Percentiles rank a stretch among this genome's conserved stretches.
These are phyloP conservation scores for Cyberlindnera euphorbiae DNA, from an alignment of 805 yeast species.

Conservation along the genomic window DNA sequence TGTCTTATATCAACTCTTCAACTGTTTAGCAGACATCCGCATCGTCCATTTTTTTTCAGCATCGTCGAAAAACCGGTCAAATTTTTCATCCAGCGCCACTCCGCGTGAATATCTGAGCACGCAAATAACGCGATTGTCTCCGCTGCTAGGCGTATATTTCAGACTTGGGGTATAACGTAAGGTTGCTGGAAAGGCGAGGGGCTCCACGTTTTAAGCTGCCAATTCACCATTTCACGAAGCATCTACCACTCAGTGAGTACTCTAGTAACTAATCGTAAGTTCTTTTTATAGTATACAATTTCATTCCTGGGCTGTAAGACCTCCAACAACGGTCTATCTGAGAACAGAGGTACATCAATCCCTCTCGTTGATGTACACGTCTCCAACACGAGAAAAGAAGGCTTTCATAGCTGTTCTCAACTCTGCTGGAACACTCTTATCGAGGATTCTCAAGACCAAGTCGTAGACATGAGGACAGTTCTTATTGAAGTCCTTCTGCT, in stretches of 20 bases:
- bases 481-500: slow-evolving; percentile 60
- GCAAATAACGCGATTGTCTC: slow-evolving; percentile 3
- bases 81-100: slow-evolving; percentile 9
- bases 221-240: no score
- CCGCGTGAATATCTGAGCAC: slow-evolving; percentile 17
- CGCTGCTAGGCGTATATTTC: slow-evolving; percentile 1
- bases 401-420: slow-evolving; percentile 55
- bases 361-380: slow-evolving; percentile 33
- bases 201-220: no score
- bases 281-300: no score
- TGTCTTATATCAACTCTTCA: not conserved
- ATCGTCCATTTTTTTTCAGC: slow-evolving; percentile 12
- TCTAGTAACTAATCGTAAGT: no score
- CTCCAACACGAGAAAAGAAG: slow-evolving; percentile 55
- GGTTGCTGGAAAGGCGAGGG: no score
- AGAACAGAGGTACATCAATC: no score
- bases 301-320: no score
- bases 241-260: no score
- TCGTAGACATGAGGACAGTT: slow-evolving; percentile 59
- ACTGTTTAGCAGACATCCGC: not conserved
- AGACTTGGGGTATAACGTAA: not conserved
- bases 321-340: no score
- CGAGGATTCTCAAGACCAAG: slow-evolving; percentile 52
- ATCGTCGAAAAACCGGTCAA: slow-evolving; percentile 18
- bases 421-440: slow-evolving; percentile 57